phyloP scores from a whole-genome alignment of 768 basidiomycete species.

The Leccinum ochraceum region DNA sequence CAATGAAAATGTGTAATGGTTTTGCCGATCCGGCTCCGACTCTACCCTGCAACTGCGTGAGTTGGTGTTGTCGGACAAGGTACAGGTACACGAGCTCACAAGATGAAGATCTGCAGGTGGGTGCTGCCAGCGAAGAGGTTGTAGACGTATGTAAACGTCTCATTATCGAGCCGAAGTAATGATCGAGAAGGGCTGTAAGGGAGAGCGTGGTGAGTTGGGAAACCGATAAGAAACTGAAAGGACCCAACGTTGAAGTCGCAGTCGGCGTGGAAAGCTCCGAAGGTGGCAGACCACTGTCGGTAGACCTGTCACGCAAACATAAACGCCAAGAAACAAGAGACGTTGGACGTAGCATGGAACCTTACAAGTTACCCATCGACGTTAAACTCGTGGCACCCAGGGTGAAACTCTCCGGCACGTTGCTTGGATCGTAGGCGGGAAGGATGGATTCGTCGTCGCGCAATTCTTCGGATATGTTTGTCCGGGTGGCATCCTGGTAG shows the following conservation, averaged over 20 bases:
- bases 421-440: conserved; percentile 24
- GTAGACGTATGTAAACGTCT: conserved; percentile 46
- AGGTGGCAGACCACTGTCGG: conserved; percentile 12
- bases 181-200: conserved; percentile 23
- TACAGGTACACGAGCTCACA: conserved; percentile 39
- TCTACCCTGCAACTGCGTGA: conserved; percentile 31
- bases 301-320: conserved; percentile 4
- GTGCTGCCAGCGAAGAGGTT: conserved; percentile 44
- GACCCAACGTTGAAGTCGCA: conserved; percentile 11
- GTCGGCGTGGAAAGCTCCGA: neutral
- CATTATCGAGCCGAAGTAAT: conserved; percentile 28
- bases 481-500: conserved; percentile 15
- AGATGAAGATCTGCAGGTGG: conserved; percentile 50
- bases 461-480: neutral
- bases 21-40: conserved; percentile 24
- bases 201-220: conserved; percentile 9
- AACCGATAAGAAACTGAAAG: conserved; percentile 1
- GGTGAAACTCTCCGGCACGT: neutral
- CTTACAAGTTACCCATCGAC: conserved; percentile 6
- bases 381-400: neutral
- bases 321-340: neutral
- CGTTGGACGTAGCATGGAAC: neutral
- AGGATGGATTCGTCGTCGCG: conserved; percentile 19
- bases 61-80: neutral
- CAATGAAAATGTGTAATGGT: conserved; percentile 52